Percentiles rank a stretch among this genome's conserved stretches.
phyloP scores from a whole-genome alignment of 106 monocot species.

The Apostasia shenzhenica region DNA sequence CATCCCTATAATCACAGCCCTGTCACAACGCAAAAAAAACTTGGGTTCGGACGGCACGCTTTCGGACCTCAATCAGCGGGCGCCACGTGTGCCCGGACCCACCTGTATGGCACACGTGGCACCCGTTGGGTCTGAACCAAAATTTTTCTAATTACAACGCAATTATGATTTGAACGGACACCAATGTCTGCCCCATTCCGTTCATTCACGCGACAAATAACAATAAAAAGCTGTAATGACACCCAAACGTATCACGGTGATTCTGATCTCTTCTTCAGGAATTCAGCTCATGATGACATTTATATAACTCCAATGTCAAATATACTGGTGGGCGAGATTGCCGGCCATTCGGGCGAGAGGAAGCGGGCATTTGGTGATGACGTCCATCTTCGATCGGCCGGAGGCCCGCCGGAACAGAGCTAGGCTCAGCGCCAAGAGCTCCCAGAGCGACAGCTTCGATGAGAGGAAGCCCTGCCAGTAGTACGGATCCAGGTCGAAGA shows the following conservation, averaged over 20 bases:
- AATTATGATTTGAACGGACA: neutral
- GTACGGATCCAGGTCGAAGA: conserved; percentile 23
- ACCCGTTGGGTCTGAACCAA: too few species aligned
- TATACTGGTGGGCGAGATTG: conserved; percentile 13
- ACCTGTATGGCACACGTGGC: too few species aligned
- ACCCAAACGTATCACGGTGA: too few species aligned
- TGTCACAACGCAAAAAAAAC: too few species aligned
- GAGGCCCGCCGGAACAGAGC: conserved; percentile 18
- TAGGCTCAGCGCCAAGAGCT: conserved; percentile 16
- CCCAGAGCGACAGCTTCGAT: conserved; percentile 13
- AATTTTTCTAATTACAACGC: too few species aligned
- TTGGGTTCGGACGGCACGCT: too few species aligned
- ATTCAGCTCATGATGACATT: too few species aligned
- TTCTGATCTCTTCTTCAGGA: too few species aligned
- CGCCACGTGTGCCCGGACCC: too few species aligned
- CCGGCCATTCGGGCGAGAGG: conserved; percentile 22
- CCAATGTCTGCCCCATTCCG: neutral
- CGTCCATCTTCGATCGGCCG: conserved; percentile 11
- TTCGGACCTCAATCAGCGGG: too few species aligned
- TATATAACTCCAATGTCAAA: neutral
- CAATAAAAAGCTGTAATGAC: neutral
- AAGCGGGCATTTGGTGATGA: conserved; percentile 24
- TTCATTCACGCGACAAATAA: neutral
- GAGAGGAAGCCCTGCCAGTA: conserved; percentile 29
- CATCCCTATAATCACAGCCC: neutral